A percentile compares a stretch with the other conserved stretches of the same genome.
Conservation (phyloP, 176 grass and related monocot genomes). For the Zizania latifolia region DNA sequence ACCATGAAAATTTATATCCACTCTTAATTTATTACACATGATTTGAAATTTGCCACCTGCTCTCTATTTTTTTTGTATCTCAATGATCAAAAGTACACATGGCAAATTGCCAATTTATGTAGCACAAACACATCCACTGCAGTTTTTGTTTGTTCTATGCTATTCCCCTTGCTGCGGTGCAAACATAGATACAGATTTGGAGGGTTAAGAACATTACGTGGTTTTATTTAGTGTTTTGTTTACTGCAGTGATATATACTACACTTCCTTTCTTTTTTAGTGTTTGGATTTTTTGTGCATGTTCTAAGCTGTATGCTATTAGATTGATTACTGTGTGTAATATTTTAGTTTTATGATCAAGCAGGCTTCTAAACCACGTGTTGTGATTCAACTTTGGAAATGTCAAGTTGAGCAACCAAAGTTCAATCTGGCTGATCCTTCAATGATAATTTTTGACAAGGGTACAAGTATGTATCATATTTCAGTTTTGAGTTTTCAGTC, state of each 20-base stretch:
- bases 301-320: neutral
- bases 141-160: neutral
- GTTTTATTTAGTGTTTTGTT: neutral
- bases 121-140: neutral
- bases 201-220: neutral
- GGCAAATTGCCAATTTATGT: neutral
- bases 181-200: neutral
- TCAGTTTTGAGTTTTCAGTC: slow-evolving; percentile 24
- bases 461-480: slow-evolving; percentile 61
- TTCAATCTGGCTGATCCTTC: slow-evolving; percentile 62
- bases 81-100: neutral
- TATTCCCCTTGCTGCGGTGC: neutral
- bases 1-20: neutral
- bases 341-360: slow-evolving; percentile 19
- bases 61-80: neutral
- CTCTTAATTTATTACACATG: neutral
- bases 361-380: slow-evolving; percentile 59
- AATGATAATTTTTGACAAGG: slow-evolving; percentile 67
- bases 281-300: neutral
- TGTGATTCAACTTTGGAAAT: slow-evolving; percentile 76
- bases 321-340: slow-evolving; percentile 16
- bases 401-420: slow-evolving; percentile 74
- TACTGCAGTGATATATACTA: neutral
- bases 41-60: neutral
- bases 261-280: neutral